Percentiles rank a stretch among this genome's conserved stretches.
Evolutionary conservation across 2,329 filamentous ascomycete species (phyloP).

Genomic region (Monilinia vaccinii-corymbosi): DNA sequence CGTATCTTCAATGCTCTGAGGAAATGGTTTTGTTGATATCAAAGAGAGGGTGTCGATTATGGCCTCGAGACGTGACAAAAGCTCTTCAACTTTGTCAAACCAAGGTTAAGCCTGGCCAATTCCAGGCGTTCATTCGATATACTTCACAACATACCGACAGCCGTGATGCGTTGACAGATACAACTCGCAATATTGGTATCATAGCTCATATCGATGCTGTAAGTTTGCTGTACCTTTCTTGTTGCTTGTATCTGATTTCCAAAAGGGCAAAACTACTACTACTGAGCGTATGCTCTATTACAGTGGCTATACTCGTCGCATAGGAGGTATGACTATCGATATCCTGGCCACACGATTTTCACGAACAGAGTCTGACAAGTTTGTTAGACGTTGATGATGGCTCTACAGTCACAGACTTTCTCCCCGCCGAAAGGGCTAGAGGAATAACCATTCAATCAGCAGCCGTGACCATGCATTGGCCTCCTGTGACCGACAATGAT

Average conservation of each 20-base stretch:
- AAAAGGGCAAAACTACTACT: conserved; percentile 85
- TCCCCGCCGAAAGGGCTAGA: conserved; percentile 81
- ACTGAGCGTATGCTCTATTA: conserved; percentile 99
- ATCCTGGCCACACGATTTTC: neutral
- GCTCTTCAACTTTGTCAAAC: neutral
- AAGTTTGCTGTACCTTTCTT: conserved; percentile 23
- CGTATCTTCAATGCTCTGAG: conserved; percentile 7
- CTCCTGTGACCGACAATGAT: conserved; percentile 38
- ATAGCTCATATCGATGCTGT: conserved; percentile 96
- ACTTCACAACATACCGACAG: conserved; percentile 15
- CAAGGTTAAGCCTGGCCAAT: neutral
- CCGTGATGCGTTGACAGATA: conserved; percentile 31
- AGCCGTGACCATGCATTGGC: conserved; percentile 93
- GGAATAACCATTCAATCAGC: conserved; percentile 98
- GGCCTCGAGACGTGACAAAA: conserved; percentile 19
- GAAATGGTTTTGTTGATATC: conserved; percentile 24
- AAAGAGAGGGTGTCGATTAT: conserved; percentile 21
- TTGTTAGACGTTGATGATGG: conserved; percentile 78
- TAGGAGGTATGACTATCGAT: conserved; percentile 57
- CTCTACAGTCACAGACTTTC: conserved; percentile 93
- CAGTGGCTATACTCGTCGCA: conserved; percentile 76
- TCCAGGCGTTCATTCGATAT: conserved; percentile 12
- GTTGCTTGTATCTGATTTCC: conserved; percentile 7
- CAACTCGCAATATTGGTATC: conserved; percentile 91
- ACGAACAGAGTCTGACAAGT: neutral